phyloP scores from a whole-genome alignment of 2,329 filamentous ascomycete species.

The Akanthomyces uredinophilus region DNA sequence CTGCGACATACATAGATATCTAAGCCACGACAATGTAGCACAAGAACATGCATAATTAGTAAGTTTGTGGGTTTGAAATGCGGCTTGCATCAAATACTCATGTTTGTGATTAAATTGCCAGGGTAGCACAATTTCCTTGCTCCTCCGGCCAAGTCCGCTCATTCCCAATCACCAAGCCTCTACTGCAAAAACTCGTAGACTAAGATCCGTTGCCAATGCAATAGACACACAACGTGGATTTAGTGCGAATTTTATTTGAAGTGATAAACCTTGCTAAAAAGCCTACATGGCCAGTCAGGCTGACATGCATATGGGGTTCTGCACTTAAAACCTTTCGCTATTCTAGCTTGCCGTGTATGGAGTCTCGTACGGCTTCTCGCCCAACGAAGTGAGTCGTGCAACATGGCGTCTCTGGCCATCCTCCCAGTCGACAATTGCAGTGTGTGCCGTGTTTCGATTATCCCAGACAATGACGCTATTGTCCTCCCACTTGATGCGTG shows the following conservation, averaged over 20 bases:
- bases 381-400: conserved; percentile 77
- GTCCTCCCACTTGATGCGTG: conserved; percentile 69
- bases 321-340: too few relatives aligned
- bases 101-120: too few relatives aligned
- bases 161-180: neutral
- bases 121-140: too few relatives aligned
- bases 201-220: neutral
- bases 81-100: too few relatives aligned
- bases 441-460: conserved; percentile 74
- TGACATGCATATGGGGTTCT: neutral
- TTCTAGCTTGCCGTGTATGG: conserved; percentile 29
- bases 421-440: conserved; percentile 77
- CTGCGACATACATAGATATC: neutral
- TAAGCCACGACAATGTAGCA: neutral
- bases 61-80: neutral
- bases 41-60: neutral
- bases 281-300: neutral
- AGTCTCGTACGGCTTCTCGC: conserved; percentile 71
- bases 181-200: neutral
- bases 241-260: neutral
- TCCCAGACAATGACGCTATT: conserved; percentile 86
- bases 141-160: neutral
- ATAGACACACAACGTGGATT: neutral
- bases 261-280: neutral
- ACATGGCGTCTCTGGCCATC: conserved; percentile 73